phyloP scores from a whole-genome alignment of 306 rosid genomes.

The Vigna mungo region DNA sequence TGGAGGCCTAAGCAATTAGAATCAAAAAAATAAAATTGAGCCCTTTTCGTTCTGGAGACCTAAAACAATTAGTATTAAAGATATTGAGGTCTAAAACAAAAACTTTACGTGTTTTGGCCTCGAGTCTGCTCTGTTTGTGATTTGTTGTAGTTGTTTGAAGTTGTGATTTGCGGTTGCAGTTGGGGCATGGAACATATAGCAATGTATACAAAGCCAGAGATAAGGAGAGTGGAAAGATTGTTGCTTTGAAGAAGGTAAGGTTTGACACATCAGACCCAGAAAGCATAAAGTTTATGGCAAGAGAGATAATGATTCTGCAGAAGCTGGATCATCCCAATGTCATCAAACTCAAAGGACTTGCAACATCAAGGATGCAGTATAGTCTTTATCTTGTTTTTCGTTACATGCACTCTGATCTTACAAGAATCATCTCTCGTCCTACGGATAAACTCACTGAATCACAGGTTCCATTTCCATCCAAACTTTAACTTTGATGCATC shows the following conservation, averaged over 20 bases:
- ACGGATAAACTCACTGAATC: slow-evolving; percentile 62
- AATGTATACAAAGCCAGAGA: slow-evolving; percentile 15
- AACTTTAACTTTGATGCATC: neutral
- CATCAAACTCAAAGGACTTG: slow-evolving; percentile 2
- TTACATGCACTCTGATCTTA: neutral
- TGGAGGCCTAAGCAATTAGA: too few species aligned
- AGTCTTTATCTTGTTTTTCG: slow-evolving; percentile 24
- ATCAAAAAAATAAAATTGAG: too few species aligned
- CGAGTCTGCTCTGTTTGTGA: neutral
- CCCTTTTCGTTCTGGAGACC: too few species aligned
- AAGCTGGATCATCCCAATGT: slow-evolving; percentile 18
- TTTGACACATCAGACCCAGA: slow-evolving; percentile 22
- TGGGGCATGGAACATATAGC: slow-evolving; percentile 12
- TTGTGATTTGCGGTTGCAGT: neutral
- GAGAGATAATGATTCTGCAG: slow-evolving; percentile 14
- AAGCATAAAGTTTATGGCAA: slow-evolving; percentile 25
- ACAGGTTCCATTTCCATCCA: slow-evolving; percentile 52
- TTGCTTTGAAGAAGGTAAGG: slow-evolving; percentile 19
- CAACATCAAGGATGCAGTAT: slow-evolving; percentile 23
- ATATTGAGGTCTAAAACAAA: too few species aligned
- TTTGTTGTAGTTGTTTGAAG: neutral
- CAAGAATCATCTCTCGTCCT: slow-evolving; percentile 32
- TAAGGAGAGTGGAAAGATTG: neutral
- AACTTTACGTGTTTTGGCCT: too few species aligned
- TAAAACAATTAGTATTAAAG: too few species aligned